phyloP scores from a whole-genome alignment of 2,329 filamentous ascomycete genomes.

The Pseudonectria buxi region DNA sequence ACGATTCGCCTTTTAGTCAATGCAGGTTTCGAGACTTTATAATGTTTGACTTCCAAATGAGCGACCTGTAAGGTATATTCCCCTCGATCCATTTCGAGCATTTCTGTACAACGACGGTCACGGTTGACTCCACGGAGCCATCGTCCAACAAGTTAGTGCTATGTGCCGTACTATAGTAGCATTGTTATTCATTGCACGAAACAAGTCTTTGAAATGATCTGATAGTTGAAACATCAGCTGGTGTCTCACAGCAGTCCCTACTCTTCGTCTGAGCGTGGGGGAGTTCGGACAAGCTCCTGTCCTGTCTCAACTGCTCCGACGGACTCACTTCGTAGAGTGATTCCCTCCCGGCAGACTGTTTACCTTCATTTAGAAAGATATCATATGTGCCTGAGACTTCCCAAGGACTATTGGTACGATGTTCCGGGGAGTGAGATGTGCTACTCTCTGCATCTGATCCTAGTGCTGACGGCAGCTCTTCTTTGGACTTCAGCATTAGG shows the following conservation, averaged over 20 bases:
- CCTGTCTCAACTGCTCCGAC: constrained; percentile 22
- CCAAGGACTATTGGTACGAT: constrained; percentile 8
- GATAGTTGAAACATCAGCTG: not conserved
- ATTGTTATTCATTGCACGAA: constrained; percentile 2
- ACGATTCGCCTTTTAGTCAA: too few species aligned
- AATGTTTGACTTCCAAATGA: not conserved
- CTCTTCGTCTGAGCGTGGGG: constrained; percentile 1
- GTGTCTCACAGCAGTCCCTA: constrained; percentile 2
- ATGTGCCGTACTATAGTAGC: not conserved
- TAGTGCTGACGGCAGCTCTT: not conserved
- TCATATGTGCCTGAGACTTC: constrained; percentile 20
- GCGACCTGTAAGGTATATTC: constrained; percentile 1
- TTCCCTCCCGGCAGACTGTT: constrained; percentile 21
- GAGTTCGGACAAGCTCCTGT: constrained; percentile 16
- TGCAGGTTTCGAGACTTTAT: too few species aligned
- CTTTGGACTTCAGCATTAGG: constrained; percentile 1
- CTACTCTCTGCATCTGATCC: constrained; percentile 3
- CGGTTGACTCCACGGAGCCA: not conserved
- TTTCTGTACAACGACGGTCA: constrained; percentile 3
- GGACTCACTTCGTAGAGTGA: constrained; percentile 23
- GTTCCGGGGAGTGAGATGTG: constrained; percentile 1
- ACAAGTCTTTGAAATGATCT: constrained; percentile 3
- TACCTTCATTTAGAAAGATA: constrained; percentile 20
- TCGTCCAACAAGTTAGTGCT: not conserved
- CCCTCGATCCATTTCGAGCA: constrained; percentile 12